Base-by-base conservation (phyloP, 129 eudicot genomes). In the Centrapalus pauciflorus region DNA sequence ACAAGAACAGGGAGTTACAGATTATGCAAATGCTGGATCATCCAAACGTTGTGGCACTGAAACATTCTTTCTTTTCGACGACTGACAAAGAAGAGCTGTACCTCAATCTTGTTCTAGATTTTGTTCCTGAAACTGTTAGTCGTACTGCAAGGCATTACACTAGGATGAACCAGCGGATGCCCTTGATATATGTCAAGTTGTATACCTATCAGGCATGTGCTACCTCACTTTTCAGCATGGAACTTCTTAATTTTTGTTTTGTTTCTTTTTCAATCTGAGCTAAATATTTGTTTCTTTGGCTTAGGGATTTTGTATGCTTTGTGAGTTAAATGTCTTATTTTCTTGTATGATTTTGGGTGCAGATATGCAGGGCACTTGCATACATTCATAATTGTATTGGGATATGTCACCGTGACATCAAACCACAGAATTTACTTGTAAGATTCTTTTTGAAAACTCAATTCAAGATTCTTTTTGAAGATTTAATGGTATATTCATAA, bases 21-120 rank as follows among this genome's bases (percentile, higher is more conserved):
- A 94, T 89, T 64, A 86, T 94, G 99, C 99, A 89, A 76, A 89
- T 86, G 99, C 72, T 94, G 83, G 99, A 94, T 70, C 99, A 94
- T 84, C 99, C 99, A 30, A 94, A 94, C 61, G 81, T 84, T 79
- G 97, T 94, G 54, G 88, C 93, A 59, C 87, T 94, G 32, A 94
- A 89, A 69, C 99, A 94, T 80, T 94, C 86, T 34, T 94, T 94
- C 79, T 89, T 84, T 71, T 84, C 99, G 67, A 86, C 91, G 14
- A 89, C 95, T 9, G 99, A 94, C 57, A 89, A 89, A 66, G 95
- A 94, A 7, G 99, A 94, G 77, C 32, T 94, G 3, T 89, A 94
- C 88, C 86, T 94, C 27, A 94, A 94, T 79, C 97, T 94, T 59
- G 99, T 94, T 45, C 90, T 94, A 12, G 99, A 94, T 72, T 94